These are phyloP conservation scores for Cornus florida DNA, from an alignment of 148 eudicot species.

Conservation along the genomic window DNA sequence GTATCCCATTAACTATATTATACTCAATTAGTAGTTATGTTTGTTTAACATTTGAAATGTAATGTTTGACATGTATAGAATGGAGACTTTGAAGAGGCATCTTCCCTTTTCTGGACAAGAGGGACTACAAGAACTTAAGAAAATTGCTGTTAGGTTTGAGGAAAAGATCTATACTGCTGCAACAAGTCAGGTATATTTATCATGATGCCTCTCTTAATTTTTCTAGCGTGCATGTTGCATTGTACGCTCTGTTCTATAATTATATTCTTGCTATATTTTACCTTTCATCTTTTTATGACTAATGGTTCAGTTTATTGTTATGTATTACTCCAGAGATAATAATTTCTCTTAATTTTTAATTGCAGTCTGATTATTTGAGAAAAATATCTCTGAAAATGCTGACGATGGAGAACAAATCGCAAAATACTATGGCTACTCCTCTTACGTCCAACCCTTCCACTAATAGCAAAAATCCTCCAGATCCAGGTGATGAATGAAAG, in stretches of 20 bases:
- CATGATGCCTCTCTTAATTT: background rate
- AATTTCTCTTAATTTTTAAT: slow-evolving; percentile 11
- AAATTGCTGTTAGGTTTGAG: slow-evolving; percentile 83
- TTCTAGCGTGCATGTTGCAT: background rate
- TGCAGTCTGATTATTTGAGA: slow-evolving; percentile 85
- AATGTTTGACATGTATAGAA: slow-evolving; percentile 31
- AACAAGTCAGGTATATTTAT: slow-evolving; percentile 68
- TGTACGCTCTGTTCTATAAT: background rate
- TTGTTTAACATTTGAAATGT: background rate
- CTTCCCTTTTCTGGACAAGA: slow-evolving; percentile 78
- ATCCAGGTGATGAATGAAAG: slow-evolving; percentile 48
- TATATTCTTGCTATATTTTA: background rate
- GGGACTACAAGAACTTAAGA: slow-evolving; percentile 69
- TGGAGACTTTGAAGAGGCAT: slow-evolving; percentile 80
- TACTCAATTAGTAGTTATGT: no score
- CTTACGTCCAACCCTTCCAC: slow-evolving; percentile 48
- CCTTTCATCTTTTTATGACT: background rate
- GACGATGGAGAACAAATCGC: slow-evolving; percentile 77
- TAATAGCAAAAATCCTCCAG: slow-evolving; percentile 55
- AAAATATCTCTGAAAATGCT: slow-evolving; percentile 86
- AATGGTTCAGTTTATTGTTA: background rate
- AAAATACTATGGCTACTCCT: slow-evolving; percentile 47
- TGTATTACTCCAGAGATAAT: background rate
- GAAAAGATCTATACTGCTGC: slow-evolving; percentile 78
- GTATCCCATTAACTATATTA: no score